Evolutionary conservation across 2,329 filamentous ascomycete species (phyloP).

Genomic region (Pleomassaria siparia): DNA sequence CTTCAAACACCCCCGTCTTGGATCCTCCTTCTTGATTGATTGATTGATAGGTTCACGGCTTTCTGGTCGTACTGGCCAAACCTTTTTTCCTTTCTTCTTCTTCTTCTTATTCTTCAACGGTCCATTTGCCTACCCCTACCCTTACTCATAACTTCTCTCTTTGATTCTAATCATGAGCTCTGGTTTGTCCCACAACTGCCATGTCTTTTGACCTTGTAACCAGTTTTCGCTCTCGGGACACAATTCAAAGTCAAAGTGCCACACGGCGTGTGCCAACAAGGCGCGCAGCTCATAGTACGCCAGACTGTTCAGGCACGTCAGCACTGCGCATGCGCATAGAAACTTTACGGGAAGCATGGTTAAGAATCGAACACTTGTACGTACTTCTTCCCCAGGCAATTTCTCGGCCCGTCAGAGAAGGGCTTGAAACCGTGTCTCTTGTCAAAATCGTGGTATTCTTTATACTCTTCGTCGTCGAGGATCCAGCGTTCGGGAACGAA

Average conservation of each 20-base stretch:
- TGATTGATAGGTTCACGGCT: too few relatives aligned
- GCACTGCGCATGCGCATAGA: not conserved
- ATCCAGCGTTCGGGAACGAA: conserved; percentile 36
- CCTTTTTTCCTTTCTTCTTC: too few relatives aligned
- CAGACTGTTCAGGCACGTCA: not conserved
- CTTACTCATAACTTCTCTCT: too few relatives aligned
- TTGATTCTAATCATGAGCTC: too few relatives aligned
- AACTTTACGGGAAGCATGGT: too few relatives aligned
- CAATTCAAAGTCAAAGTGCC: not conserved
- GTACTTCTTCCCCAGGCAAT: conserved; percentile 32
- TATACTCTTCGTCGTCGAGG: conserved; percentile 11
- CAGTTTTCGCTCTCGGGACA: not conserved
- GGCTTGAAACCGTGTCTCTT: conserved; percentile 17
- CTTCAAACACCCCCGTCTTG: too few relatives aligned
- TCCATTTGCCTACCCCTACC: too few relatives aligned
- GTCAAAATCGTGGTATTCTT: conserved; percentile 10
- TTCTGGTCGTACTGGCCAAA: too few relatives aligned
- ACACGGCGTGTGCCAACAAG: not conserved
- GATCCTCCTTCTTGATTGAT: too few relatives aligned
- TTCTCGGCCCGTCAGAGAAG: conserved; percentile 20
- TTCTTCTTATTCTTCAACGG: too few relatives aligned
- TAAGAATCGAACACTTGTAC: too few relatives aligned
- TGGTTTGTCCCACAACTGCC: too few relatives aligned
- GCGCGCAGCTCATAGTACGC: not conserved
- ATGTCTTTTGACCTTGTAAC: not conserved